phyloP scores from a whole-genome alignment of 768 basidiomycete species.

The Leccinum imitatum region DNA sequence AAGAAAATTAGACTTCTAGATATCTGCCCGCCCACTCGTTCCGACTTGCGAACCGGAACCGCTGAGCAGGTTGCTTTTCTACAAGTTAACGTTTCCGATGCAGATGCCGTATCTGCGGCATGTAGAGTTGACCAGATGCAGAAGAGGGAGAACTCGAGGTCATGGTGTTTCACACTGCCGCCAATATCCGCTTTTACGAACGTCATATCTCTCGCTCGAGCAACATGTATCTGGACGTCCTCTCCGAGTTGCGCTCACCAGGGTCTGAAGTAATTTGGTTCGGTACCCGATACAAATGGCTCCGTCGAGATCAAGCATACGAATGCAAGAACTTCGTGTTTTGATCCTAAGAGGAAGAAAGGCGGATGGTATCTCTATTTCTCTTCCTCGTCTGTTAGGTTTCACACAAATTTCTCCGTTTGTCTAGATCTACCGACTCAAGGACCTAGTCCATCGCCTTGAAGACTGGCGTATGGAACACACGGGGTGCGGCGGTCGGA shows the following conservation, averaged over 20 bases:
- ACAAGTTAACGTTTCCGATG: slow-evolving; percentile 57
- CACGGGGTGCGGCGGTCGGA: slow-evolving; percentile 11
- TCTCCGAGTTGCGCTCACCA: slow-evolving; percentile 20
- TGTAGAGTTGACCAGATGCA: slow-evolving; percentile 59
- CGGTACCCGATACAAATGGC: slow-evolving; percentile 15
- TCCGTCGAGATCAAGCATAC: slow-evolving; percentile 15
- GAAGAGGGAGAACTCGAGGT: slow-evolving; percentile 32
- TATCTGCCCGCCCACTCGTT: slow-evolving; percentile 55
- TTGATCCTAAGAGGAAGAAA: background rate
- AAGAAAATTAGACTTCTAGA: slow-evolving; percentile 65
- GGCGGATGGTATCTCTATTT: slow-evolving; percentile 4
- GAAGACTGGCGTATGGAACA: slow-evolving; percentile 9
- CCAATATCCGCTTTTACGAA: slow-evolving; percentile 78
- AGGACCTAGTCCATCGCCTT: slow-evolving; percentile 12
- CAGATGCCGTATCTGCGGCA: slow-evolving; percentile 51
- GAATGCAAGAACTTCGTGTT: slow-evolving; percentile 3
- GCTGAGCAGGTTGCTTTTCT: slow-evolving; percentile 55
- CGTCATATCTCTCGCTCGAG: slow-evolving; percentile 52
- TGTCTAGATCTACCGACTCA: slow-evolving; percentile 7
- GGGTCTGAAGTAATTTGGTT: slow-evolving; percentile 25
- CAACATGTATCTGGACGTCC: slow-evolving; percentile 37
- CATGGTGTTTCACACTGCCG: slow-evolving; percentile 76
- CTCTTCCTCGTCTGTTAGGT: background rate
- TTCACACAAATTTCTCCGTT: background rate
- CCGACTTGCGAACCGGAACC: slow-evolving; percentile 54